A percentile compares a stretch with the other conserved stretches of the same genome.
phyloP scores from a whole-genome alignment of 176 grass and related monocot species.

The Cenchrus americanus region DNA sequence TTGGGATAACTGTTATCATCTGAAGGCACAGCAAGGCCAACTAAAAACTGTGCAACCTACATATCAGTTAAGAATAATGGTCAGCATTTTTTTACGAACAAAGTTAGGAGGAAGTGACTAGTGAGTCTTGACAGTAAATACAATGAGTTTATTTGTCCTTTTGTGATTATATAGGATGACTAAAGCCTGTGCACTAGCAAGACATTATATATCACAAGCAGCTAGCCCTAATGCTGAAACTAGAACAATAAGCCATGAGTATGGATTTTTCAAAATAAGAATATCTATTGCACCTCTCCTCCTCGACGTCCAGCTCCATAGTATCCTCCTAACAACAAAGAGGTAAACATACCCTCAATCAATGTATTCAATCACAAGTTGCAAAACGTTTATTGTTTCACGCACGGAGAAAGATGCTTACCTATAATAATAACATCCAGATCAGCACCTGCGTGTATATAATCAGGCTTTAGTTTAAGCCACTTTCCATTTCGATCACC shows the following conservation, averaged over 20 bases:
- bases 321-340: constrained; percentile 74
- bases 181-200: constrained; percentile 10
- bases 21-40: constrained; percentile 88
- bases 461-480: constrained; percentile 98
- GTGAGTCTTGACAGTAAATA: constrained; percentile 17
- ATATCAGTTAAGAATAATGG: constrained; percentile 37
- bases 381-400: not conserved
- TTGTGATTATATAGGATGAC: constrained; percentile 10
- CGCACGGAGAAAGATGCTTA: constrained; percentile 42
- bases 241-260: constrained; percentile 2
- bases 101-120: not conserved
- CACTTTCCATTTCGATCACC: constrained; percentile 90
- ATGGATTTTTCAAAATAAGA: constrained; percentile 26
- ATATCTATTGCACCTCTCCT: constrained; percentile 64
- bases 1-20: constrained; percentile 85
- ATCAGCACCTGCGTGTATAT: constrained; percentile 90
- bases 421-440: constrained; percentile 97
- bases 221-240: constrained; percentile 12
- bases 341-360: constrained; percentile 29
- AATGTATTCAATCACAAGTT: constrained; percentile 37
- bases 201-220: constrained; percentile 27
- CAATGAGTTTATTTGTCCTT: constrained; percentile 13
- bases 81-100: constrained; percentile 23
- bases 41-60: constrained; percentile 93
- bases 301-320: constrained; percentile 94